Evolutionary conservation across 768 basidiomycete species (phyloP).

Genomic region (Serpula lacrymans): DNA sequence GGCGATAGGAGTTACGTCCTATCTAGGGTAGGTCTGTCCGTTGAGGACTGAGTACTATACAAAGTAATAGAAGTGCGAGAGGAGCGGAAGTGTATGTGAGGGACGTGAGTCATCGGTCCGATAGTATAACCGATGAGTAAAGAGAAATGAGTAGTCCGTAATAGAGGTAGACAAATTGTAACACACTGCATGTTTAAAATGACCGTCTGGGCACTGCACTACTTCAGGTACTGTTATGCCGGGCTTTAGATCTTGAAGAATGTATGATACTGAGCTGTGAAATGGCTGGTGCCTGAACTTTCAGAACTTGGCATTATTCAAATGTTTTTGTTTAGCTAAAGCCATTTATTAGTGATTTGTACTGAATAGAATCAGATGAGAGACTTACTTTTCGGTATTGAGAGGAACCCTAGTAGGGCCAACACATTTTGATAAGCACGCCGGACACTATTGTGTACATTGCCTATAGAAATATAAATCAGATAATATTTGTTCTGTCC

Average conservation of each 20-base stretch:
- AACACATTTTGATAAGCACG: slow-evolving; percentile 10
- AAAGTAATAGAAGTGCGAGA: no score
- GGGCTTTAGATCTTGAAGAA: slow-evolving; percentile 12
- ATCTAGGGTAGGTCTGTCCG: no score
- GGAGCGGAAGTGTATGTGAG: no score
- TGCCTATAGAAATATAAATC: slow-evolving; percentile 13
- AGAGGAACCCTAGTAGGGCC: slow-evolving; percentile 8
- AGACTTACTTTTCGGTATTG: slow-evolving; percentile 14
- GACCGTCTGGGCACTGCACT: slow-evolving; percentile 24
- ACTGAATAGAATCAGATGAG: neutral
- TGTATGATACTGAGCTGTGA: neutral
- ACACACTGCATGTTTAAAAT: slow-evolving; percentile 19
- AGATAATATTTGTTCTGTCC: slow-evolving; percentile 19
- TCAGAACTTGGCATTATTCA: neutral
- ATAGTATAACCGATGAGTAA: no score
- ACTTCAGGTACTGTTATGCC: slow-evolving; percentile 21
- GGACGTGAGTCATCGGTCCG: no score
- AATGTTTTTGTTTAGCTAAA: slow-evolving; percentile 8
- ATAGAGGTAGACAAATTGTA: no score
- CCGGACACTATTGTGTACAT: slow-evolving; percentile 11
- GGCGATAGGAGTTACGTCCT: no score
- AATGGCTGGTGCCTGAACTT: neutral
- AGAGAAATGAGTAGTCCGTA: no score
- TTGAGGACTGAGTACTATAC: no score
- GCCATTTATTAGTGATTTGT: no score